Conservation (phyloP, 2,329 filamentous ascomycete genomes). For the Trichophyton verrucosum region DNA sequence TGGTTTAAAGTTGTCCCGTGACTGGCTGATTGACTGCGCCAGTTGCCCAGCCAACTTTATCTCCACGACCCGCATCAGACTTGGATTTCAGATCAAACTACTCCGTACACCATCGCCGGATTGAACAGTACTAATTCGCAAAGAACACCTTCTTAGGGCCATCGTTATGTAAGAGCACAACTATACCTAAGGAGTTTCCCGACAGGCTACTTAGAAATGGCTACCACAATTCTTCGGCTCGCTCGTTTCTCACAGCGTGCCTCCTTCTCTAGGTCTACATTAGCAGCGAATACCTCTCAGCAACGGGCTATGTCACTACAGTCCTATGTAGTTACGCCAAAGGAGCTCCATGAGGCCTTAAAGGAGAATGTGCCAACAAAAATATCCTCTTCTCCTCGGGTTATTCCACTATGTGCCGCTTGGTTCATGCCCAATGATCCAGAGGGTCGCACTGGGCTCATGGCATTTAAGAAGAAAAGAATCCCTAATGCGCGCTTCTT, state of each 20-base stretch:
- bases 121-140: neutral
- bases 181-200: neutral
- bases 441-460: conserved; percentile 58
- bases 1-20: neutral
- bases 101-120: neutral
- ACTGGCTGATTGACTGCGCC: neutral
- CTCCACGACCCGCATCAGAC: neutral
- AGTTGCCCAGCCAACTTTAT: conserved; percentile 3
- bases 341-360: conserved; percentile 68
- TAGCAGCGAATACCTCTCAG: conserved; percentile 16
- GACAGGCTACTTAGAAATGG: conserved; percentile 18
- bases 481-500: conserved; percentile 92
- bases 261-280: conserved; percentile 8
- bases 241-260: conserved; percentile 11
- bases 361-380: conserved; percentile 68
- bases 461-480: conserved; percentile 67
- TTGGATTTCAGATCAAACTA: too few relatives aligned
- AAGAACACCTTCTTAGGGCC: neutral
- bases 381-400: conserved; percentile 67
- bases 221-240: conserved; percentile 24
- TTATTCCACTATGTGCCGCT: conserved; percentile 78
- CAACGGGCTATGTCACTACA: conserved; percentile 47
- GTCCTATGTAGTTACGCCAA: conserved; percentile 75
- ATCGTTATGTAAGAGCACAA: conserved; percentile 20
- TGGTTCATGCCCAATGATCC: conserved; percentile 95